phyloP scores from a whole-genome alignment of 768 basidiomycete genomes.

The Podaxis rugospora region DNA sequence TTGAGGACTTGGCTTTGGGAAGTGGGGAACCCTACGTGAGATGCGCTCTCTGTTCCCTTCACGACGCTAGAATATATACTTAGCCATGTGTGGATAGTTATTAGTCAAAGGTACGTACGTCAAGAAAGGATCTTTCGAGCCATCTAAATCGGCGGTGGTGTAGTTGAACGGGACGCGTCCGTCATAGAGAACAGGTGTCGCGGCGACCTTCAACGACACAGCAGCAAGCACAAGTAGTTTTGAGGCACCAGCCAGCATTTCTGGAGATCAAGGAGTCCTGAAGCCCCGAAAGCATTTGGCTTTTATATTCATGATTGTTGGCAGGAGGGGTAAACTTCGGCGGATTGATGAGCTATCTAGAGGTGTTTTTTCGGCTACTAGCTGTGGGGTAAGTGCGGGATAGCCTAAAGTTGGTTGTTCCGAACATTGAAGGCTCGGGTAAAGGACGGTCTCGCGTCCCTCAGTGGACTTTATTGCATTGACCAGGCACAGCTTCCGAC shows the following conservation, averaged over 20 bases:
- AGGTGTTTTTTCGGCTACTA: background rate
- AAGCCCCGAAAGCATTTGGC: background rate
- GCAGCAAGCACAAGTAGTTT: background rate
- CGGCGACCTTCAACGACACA: background rate
- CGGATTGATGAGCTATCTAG: background rate
- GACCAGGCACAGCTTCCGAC: background rate
- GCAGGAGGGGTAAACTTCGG: constrained; percentile 1
- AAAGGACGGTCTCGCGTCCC: background rate
- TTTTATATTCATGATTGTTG: background rate
- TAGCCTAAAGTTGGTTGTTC: background rate
- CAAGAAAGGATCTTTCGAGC: constrained; percentile 45
- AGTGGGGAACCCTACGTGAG: constrained; percentile 33
- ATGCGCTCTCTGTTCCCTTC: constrained; percentile 48
- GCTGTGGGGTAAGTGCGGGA: background rate
- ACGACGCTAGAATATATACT: constrained; percentile 36
- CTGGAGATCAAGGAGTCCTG: background rate
- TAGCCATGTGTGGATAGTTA: background rate
- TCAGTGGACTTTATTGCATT: background rate
- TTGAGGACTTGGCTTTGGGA: background rate
- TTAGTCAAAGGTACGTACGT: constrained; percentile 35
- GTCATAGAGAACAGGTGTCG: constrained; percentile 34
- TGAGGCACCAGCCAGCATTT: background rate
- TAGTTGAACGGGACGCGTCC: constrained; percentile 48
- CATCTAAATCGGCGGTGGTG: constrained; percentile 37
- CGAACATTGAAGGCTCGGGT: background rate